Conservation (phyloP, 768 basidiomycete genomes). For the Omphalotus guepiniiformis region DNA sequence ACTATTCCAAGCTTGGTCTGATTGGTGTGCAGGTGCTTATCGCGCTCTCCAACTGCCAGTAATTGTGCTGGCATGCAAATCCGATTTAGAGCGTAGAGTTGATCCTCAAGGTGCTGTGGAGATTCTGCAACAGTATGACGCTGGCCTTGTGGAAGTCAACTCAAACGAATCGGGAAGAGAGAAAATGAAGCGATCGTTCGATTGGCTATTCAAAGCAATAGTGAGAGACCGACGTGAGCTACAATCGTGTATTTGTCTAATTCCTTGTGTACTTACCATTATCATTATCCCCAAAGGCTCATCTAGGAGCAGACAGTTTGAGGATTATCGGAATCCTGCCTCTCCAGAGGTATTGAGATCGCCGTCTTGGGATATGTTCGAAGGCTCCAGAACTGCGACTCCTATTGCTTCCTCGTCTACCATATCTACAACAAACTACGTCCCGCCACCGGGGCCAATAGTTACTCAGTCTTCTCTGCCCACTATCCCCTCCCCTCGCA, state of each 20-base stretch:
- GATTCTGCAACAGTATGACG: conserved; percentile 58
- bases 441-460: conserved; percentile 25
- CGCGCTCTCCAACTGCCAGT: conserved; percentile 53
- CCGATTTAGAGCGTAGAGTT: conserved; percentile 60
- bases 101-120: conserved; percentile 49
- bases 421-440: conserved; percentile 27
- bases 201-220: conserved; percentile 68
- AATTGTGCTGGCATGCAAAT: conserved; percentile 86
- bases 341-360: conserved; percentile 57
- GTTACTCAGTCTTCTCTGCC: conserved; percentile 25
- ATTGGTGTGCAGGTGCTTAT: conserved; percentile 46
- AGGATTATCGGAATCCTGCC: conserved; percentile 62
- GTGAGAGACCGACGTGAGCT: conserved; percentile 45
- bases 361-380: conserved; percentile 40
- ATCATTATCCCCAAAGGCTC: not conserved
- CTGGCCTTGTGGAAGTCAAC: conserved; percentile 74
- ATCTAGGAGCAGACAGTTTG: conserved; percentile 25
- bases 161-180: conserved; percentile 52
- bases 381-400: conserved; percentile 48
- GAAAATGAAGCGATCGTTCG: conserved; percentile 72
- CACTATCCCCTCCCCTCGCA: conserved; percentile 32
- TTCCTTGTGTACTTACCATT: not conserved
- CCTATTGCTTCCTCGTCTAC: conserved; percentile 46
- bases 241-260: not conserved
- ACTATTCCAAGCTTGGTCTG: too few relatives aligned